These are phyloP conservation scores for Mycosarcoma mackinlayi DNA, from an alignment of 1,284 basidiomycete genomes.

Conservation along the genomic window DNA sequence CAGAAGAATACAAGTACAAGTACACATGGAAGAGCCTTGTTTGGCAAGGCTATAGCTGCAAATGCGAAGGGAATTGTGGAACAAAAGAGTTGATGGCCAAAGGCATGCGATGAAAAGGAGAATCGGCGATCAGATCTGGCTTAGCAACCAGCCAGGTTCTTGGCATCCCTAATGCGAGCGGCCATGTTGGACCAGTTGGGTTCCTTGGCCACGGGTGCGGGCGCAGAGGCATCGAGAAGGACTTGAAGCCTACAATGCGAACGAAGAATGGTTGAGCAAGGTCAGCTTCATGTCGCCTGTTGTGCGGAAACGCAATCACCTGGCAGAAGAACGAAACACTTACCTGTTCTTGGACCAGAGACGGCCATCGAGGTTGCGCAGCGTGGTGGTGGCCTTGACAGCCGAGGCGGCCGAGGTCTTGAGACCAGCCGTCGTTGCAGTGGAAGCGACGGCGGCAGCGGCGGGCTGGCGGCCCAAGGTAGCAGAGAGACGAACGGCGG, in stretches of 20 bases:
- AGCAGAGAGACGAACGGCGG: conserved; percentile 47
- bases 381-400: conserved; percentile 28
- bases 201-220: conserved; percentile 25
- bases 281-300: conserved; percentile 1
- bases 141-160: conserved; percentile 48
- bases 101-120: too few relatives aligned
- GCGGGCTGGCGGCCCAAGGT: conserved; percentile 46
- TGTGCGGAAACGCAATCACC: neutral
- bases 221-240: conserved; percentile 33
- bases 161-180: conserved; percentile 43
- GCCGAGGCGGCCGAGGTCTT: conserved; percentile 42
- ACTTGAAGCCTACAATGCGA: conserved; percentile 29
- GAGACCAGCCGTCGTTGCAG: conserved; percentile 40
- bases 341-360: conserved; percentile 48
- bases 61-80: neutral
- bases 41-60: conserved; percentile 16
- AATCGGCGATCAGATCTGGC: too few relatives aligned
- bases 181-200: conserved; percentile 48
- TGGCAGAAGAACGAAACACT: conserved; percentile 1
- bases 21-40: conserved; percentile 16
- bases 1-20: conserved; percentile 27
- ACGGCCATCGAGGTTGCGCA: conserved; percentile 42
- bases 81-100: neutral
- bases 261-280: neutral
- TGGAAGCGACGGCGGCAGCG: conserved; percentile 20